A percentile compares a stretch with the other conserved stretches of the same genome.
Conservation (phyloP, 2,329 filamentous ascomycete genomes). For the Fusarium euwallaceae region DNA sequence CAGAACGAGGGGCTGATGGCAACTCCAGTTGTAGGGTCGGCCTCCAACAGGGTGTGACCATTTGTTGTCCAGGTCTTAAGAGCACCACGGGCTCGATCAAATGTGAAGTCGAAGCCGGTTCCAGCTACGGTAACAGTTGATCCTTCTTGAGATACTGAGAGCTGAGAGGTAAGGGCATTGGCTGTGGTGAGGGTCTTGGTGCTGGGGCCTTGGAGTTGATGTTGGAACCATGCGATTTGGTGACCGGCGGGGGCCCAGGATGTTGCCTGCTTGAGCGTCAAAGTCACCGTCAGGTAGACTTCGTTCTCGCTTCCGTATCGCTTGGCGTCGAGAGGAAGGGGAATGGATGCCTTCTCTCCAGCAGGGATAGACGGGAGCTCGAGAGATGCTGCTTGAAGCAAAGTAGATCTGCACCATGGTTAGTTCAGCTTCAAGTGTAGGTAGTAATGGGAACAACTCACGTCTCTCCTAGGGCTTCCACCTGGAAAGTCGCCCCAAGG, state of each 20-base stretch:
- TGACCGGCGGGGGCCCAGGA: constrained; percentile 66
- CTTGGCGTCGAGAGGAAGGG: constrained; percentile 48
- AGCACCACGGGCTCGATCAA: constrained; percentile 60
- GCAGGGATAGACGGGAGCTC: constrained; percentile 57
- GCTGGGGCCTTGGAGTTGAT: constrained; percentile 49
- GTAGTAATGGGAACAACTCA: constrained; percentile 44
- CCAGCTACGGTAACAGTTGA: constrained; percentile 29
- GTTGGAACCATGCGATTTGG: constrained; percentile 68
- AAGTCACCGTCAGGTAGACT: constrained; percentile 60
- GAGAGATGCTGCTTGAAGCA: constrained; percentile 53
- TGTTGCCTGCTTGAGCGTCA: constrained; percentile 58
- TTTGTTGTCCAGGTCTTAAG: constrained; percentile 58
- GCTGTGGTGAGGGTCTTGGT: neutral
- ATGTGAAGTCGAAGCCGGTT: constrained; percentile 55
- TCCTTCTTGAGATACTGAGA: constrained; percentile 36
- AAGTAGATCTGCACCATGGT: constrained; percentile 19
- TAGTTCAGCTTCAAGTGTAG: neutral
- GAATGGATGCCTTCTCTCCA: constrained; percentile 52
- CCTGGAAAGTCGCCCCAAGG: constrained; percentile 57
- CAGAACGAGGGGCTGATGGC: constrained; percentile 67
- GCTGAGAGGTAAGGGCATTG: constrained; percentile 35
- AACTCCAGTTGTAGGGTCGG: constrained; percentile 51
- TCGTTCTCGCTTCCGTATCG: constrained; percentile 52
- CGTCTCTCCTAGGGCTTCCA: constrained; percentile 59
- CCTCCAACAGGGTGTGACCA: constrained; percentile 51